Conservation (phyloP, 176 grass and related monocot genomes). For the Bolboschoenus planiculmis region DNA sequence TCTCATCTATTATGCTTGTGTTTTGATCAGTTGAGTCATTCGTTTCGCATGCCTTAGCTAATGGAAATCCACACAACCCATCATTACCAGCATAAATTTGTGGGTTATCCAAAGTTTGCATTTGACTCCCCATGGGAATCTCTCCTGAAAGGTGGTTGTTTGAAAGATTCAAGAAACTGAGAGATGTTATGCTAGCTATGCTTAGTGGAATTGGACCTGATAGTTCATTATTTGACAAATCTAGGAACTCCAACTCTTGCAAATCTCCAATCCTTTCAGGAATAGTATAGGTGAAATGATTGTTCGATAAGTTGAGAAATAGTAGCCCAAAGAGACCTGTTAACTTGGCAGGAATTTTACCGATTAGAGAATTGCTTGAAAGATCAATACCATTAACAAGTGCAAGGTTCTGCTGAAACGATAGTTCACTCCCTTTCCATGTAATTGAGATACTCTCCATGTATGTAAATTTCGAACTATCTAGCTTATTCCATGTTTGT, state of each 20-base stretch:
- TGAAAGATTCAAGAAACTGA: conserved; percentile 41
- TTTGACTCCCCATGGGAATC: conserved; percentile 46
- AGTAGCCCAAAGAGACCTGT: conserved; percentile 36
- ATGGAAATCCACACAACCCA: conserved; percentile 48
- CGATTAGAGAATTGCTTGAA: conserved; percentile 37
- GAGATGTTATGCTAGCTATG: neutral
- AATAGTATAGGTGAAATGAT: conserved; percentile 34
- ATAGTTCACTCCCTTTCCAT: conserved; percentile 46
- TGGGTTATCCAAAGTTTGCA: conserved; percentile 47
- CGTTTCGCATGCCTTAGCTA: conserved; percentile 24
- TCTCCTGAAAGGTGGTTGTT: conserved; percentile 40
- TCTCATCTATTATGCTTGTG: neutral
- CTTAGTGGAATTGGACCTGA: conserved; percentile 37
- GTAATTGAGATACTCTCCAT: conserved; percentile 42
- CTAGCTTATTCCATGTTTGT: conserved; percentile 5
- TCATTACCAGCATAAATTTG: conserved; percentile 42
- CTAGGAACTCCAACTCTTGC: conserved; percentile 31
- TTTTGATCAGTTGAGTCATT: neutral
- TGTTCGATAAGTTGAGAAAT: conserved; percentile 61
- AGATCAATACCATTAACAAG: conserved; percentile 49
- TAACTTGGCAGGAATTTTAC: conserved; percentile 46
- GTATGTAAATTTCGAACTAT: conserved; percentile 27
- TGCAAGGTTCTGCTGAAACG: conserved; percentile 35
- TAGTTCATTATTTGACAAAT: conserved; percentile 46
- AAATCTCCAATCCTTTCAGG: conserved; percentile 36